These are phyloP conservation scores for Colletotrichum karsti DNA, from an alignment of 2,329 filamentous ascomycete species.

Conservation along the genomic window DNA sequence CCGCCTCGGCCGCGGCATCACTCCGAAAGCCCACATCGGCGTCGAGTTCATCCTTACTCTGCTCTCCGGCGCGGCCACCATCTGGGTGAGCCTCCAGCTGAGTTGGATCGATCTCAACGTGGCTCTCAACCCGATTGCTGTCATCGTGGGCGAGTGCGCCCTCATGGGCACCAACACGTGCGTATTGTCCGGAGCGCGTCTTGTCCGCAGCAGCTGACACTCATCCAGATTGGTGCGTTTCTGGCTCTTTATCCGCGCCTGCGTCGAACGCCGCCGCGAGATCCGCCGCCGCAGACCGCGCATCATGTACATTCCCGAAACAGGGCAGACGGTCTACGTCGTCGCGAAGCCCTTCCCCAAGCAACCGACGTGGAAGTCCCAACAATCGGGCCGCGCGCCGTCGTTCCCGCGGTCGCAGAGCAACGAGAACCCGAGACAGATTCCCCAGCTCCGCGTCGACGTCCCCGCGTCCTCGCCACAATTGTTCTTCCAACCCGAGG, in stretches of 20 bases:
- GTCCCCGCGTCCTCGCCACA: not conserved
- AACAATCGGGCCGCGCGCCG: not conserved
- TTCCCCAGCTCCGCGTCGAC: not conserved
- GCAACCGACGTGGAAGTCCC: not conserved
- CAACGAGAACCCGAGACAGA: not conserved
- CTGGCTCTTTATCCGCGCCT: constrained; percentile 37
- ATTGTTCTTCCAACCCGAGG: not conserved
- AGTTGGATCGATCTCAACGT: not conserved
- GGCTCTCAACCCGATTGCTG: not conserved
- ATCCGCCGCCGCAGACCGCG: constrained; percentile 28
- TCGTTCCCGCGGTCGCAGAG: not conserved
- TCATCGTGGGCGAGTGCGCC: not conserved
- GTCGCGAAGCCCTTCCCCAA: constrained; percentile 29
- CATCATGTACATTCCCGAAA: constrained; percentile 34
- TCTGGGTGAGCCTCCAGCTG: not conserved
- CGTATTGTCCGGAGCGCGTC: not conserved
- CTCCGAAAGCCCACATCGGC: constrained; percentile 36
- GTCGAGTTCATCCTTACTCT: constrained; percentile 35
- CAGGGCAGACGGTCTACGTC: constrained; percentile 32
- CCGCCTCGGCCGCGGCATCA: constrained; percentile 34
- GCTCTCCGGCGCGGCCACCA: not conserved
- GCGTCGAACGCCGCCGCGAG: constrained; percentile 32
- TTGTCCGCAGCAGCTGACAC: not conserved
- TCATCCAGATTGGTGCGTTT: constrained; percentile 31
- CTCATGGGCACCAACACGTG: constrained; percentile 14